phyloP scores from a whole-genome alignment of 805 yeast genomes.

The Spathaspora sp. region DNA sequence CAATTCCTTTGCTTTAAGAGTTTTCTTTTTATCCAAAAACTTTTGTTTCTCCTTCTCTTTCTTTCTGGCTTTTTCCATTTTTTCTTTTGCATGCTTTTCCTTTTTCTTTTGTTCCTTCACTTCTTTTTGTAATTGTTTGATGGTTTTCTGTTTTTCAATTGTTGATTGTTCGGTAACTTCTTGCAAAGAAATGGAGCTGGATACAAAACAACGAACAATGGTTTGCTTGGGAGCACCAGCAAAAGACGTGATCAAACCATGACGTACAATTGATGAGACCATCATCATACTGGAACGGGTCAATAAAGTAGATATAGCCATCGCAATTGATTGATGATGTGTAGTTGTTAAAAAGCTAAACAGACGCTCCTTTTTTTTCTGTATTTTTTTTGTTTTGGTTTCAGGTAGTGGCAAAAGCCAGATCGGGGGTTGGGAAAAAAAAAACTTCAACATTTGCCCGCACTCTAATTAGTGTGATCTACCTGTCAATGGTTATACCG shows the following conservation, averaged over 20 bases:
- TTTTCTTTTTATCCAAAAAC: not conserved
- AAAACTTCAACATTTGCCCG: not conserved
- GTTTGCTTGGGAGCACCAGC: not conserved
- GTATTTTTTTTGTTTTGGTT: not conserved
- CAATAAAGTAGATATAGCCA: not conserved
- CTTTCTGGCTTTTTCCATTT: not conserved
- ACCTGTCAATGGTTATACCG: no score
- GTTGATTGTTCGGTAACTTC: not conserved
- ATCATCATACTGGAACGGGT: not conserved
- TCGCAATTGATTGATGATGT: not conserved
- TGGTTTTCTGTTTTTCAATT: not conserved
- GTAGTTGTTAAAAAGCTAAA: not conserved
- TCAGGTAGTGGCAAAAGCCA: not conserved
- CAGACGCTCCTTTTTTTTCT: not conserved
- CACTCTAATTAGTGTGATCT: no score
- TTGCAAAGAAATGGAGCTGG: not conserved
- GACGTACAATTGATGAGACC: not conserved
- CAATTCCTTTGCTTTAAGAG: not conserved
- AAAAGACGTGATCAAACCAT: not conserved
- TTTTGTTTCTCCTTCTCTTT: not conserved
- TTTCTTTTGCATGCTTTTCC: not conserved
- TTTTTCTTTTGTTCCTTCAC: not conserved
- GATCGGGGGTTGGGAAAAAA: not conserved
- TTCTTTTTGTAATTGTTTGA: not conserved
- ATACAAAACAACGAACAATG: not conserved